phyloP scores from a whole-genome alignment of 2,329 filamentous ascomycete species.

The Dactylellina cionopaga region DNA sequence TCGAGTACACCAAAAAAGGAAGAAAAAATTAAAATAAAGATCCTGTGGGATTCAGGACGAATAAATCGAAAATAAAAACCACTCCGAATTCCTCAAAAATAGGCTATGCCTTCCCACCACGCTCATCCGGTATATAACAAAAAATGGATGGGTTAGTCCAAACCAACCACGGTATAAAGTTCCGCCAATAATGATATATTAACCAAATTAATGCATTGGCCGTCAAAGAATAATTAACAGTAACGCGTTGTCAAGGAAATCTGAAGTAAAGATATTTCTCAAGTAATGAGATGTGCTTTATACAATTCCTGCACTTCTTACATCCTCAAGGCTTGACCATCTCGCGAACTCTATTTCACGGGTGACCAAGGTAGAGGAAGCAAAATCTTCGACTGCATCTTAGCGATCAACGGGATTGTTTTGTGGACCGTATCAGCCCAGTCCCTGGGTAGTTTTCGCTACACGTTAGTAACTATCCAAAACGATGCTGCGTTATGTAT shows the following conservation, averaged over 20 bases:
- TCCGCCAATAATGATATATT: no score
- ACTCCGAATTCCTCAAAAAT: no score
- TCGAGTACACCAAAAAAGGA: not conserved
- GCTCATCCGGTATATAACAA: no score
- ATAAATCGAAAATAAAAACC: no score
- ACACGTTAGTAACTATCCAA: not conserved
- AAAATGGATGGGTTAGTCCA: no score
- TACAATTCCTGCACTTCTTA: conserved; percentile 4
- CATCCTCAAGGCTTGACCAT: not conserved
- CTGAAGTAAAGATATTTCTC: not conserved
- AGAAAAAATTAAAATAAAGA: not conserved
- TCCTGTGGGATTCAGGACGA: no score
- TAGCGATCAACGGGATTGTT: conserved; percentile 95
- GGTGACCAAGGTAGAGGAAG: conserved; percentile 97
- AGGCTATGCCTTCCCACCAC: no score
- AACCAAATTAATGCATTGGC: no score
- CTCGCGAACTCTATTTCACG: conserved; percentile 70
- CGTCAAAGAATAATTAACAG: no score
- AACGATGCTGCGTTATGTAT: not conserved
- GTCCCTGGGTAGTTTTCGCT: conserved; percentile 73
- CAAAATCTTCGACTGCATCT: conserved; percentile 92
- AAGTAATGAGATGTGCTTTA: conserved; percentile 7
- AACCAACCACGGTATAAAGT: no score
- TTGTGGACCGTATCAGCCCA: conserved; percentile 99
- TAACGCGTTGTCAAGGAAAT: not conserved